Conservation (phyloP, 768 basidiomycete species). For the Mycena alexandri region DNA sequence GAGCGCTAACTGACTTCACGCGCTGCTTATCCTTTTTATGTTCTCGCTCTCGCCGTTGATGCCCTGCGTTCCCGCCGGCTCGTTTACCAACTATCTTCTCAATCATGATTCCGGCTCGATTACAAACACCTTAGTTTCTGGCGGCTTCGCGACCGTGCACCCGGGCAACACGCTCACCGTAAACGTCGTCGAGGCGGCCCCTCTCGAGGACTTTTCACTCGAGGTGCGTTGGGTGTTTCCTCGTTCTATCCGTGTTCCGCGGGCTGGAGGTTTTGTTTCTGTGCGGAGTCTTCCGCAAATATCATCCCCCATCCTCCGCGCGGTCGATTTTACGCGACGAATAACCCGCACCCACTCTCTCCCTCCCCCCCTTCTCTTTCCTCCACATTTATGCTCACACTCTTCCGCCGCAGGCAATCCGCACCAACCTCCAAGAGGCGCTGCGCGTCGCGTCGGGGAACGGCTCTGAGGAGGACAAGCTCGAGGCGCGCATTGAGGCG, state of each 20-base stretch:
- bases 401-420: conserved; percentile 78
- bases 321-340: no score
- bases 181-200: conserved; percentile 96
- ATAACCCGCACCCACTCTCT: no score
- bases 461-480: conserved; percentile 93
- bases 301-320: no score
- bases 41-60: no score
- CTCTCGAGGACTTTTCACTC: conserved; percentile 88
- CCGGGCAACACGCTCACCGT: conserved; percentile 97
- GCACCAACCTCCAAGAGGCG: conserved; percentile 90
- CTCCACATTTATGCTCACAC: no score
- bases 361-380: no score
- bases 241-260: neutral
- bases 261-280: no score
- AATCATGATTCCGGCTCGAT: conserved; percentile 5
- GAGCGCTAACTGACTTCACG: no score
- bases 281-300: no score
- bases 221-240: conserved; percentile 72
- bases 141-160: conserved; percentile 98
- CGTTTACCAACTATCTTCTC: no score
- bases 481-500: conserved; percentile 93
- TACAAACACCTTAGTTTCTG: conserved; percentile 77
- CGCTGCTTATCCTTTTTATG: no score
- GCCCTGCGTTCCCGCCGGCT: no score
- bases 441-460: conserved; percentile 82